Percentiles rank a stretch among this genome's conserved stretches.
Evolutionary conservation across 2,329 filamentous ascomycete genomes (phyloP).

Genomic region (Alternaria ethzedia): DNA sequence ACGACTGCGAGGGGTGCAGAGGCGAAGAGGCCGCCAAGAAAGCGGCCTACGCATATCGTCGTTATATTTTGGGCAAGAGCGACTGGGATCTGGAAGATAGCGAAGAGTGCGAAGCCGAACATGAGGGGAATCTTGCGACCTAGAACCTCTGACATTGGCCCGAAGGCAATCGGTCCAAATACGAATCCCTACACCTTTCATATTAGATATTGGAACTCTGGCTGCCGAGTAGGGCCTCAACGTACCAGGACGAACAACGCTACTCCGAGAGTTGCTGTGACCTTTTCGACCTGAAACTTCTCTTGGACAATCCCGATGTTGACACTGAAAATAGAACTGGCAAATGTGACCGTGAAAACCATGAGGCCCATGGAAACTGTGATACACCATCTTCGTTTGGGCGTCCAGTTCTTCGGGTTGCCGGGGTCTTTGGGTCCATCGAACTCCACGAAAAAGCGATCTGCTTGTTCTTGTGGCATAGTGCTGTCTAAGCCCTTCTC

Average conservation of each 20-base stretch:
- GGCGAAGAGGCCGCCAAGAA: conserved; percentile 60
- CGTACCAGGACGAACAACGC: conserved; percentile 54
- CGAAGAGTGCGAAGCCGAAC: conserved; percentile 44
- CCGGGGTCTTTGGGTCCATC: conserved; percentile 75
- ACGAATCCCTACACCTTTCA: conserved; percentile 55
- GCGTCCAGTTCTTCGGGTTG: conserved; percentile 72
- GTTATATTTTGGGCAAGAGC: conserved; percentile 56
- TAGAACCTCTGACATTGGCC: conserved; percentile 60
- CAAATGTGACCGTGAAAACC: conserved; percentile 53
- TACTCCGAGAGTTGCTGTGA: conserved; percentile 58
- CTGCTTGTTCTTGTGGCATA: conserved; percentile 19
- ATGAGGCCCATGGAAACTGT: conserved; percentile 66
- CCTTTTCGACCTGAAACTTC: conserved; percentile 54
- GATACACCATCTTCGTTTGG: conserved; percentile 70
- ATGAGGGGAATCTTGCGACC: conserved; percentile 50
- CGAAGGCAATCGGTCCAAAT: conserved; percentile 51
- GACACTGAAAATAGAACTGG: conserved; percentile 64
- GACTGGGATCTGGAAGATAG: conserved; percentile 49
- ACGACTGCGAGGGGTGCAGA: conserved; percentile 49
- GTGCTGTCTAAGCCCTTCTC: conserved; percentile 9
- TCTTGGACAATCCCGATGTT: conserved; percentile 61
- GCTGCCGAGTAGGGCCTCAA: neutral
- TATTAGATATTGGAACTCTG: neutral
- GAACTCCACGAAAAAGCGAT: conserved; percentile 67
- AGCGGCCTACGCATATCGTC: conserved; percentile 59